Evolutionary conservation across 1,139 yeast genomes (phyloP), one percentile per base, ranked within the genome.

Genomic region (Hyphopichia buzzinii): DNA sequence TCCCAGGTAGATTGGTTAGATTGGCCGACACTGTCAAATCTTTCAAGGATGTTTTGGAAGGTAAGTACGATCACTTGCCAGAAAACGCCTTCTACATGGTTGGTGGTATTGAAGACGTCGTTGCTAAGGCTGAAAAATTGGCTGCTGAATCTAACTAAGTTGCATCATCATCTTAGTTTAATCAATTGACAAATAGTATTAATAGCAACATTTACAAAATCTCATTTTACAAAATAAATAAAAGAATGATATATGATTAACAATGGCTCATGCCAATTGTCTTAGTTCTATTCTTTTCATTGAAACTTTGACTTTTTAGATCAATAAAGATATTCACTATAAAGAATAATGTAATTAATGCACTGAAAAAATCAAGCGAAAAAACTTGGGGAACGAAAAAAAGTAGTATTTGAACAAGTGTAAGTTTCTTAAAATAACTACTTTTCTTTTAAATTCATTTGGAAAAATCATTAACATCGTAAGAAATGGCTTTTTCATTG

Each of bases 21-120:
- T 81, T 92, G 71, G 84, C 86, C 79, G 97, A 92, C 63, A 92
- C 98, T 56, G 76, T 92, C 66, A 71, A 73, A 55, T 90, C 97
- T 46, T 92, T 92, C 94, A 88, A 81, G 79, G 98, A 84, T 60
- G 96, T 92, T 58, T 84, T 92, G 64, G 97, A 81, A 35, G 98
- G 98, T 77, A 92, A 92, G 82, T 88, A 90, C 80, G 98, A 92
- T 72, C 82, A 84, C 79, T 84, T 92, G 65, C 98, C 98, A 68
- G 98, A 92, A 79, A 86, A 84, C 67, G 98, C 98, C 60, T 92
- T 92, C 95, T 92, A 92, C 77, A 92, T 92, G 98, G 97, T 90
- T 74, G 98, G 98, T 79, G 96, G 96, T 79, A 89, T 92, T 62
- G 97, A 89, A 72, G 98, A 92, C 74, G 97, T 82, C 62, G 73